A percentile compares a stretch with the other conserved stretches of the same genome.
phyloP scores from a whole-genome alignment of 108 stramenopile species.

The Cyclostephanos tholiformis region DNA sequence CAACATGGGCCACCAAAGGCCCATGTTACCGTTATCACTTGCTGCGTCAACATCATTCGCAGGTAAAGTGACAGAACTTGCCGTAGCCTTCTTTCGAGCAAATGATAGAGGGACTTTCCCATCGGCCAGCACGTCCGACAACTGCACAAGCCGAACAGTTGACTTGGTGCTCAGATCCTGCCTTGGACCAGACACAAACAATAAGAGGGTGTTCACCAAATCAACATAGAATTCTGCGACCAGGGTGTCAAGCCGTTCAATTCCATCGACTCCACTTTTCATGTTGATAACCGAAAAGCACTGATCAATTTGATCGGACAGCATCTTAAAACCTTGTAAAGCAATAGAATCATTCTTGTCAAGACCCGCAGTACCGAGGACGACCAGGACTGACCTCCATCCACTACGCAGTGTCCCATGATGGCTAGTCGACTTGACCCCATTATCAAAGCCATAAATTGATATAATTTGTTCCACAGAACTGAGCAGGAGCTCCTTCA shows the following conservation, averaged over 20 bases:
- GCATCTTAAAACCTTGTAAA: slow-evolving; percentile 68
- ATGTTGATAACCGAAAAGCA: slow-evolving; percentile 36
- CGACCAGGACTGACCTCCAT: slow-evolving; percentile 91
- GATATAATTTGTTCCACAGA: slow-evolving; percentile 91
- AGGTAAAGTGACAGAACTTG: slow-evolving; percentile 9
- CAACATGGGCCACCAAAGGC: slow-evolving; percentile 97
- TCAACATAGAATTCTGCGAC: slow-evolving; percentile 90
- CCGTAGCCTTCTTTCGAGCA: slow-evolving; percentile 16
- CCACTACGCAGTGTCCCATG: slow-evolving; percentile 85
- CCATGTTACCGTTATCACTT: slow-evolving; percentile 60
- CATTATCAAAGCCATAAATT: slow-evolving; percentile 63
- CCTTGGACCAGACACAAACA: slow-evolving; percentile 85
- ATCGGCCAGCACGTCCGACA: slow-evolving; percentile 66
- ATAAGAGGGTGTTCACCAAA: slow-evolving; percentile 86
- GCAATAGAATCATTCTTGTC: slow-evolving; percentile 79
- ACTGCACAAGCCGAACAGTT: slow-evolving; percentile 63
- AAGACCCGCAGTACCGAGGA: slow-evolving; percentile 84
- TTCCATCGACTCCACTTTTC: slow-evolving; percentile 9
- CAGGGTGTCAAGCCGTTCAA: slow-evolving; percentile 39
- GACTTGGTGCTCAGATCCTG: slow-evolving; percentile 77
- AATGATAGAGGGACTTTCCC: slow-evolving; percentile 41
- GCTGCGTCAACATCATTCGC: slow-evolving; percentile 32
- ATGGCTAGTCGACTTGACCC: slow-evolving; percentile 12
- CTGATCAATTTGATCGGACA: slow-evolving; percentile 59
- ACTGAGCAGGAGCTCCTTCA: slow-evolving; percentile 93